Evolutionary conservation across 352 stramenopile species (phyloP), one percentile per base, ranked within the genome.

Genomic region (Blastocystis sp.): DNA sequence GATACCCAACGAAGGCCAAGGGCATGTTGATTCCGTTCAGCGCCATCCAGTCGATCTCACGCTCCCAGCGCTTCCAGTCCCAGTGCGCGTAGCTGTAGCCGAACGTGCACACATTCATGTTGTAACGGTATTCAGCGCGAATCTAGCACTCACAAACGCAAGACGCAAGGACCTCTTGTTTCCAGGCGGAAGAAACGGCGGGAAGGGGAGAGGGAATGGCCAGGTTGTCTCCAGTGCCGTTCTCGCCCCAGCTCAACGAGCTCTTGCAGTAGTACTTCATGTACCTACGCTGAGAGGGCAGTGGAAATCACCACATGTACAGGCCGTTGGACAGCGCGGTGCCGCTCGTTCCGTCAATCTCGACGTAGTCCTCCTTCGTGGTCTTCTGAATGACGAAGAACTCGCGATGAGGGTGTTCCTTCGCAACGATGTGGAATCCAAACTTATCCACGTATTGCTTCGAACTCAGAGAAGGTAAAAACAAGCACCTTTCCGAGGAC

Each of bases 1-100:
- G 48, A 86, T 96, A 93, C 2, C 94, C 94, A 0, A 92, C 94
- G 89, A 95, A 94, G 10, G 94, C 93, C 79, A 97, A 78, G 9
- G 94, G 92, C 90, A 95, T 94, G 89, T 97, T 97, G 90, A 97
- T 94, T 7, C 92, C 93, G 65, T 94, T 95, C n/a, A 97, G 89
- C n/a, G 93, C 93, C 91, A 96, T 94, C 93, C 93, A 96, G 91
- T 97, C 93, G 80, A 97, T 93, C 89, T 96, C 93, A 1, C 90
- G 90, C 89, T 95, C 92, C 94, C 94, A 97, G 81, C 94, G 90
- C 21, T 88, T 34, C 92, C 93, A 95, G n/a, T 92, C 91, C 92
- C 94, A 96, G 60, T 91, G 91, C 90, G 93, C 95, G 65, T 92
- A 93, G 60, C 92, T 95, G 89, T 97, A 97, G 89, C 93, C 95